Conservation (phyloP, 176 grass and related monocot genomes). For the Eragrostis curvula region DNA sequence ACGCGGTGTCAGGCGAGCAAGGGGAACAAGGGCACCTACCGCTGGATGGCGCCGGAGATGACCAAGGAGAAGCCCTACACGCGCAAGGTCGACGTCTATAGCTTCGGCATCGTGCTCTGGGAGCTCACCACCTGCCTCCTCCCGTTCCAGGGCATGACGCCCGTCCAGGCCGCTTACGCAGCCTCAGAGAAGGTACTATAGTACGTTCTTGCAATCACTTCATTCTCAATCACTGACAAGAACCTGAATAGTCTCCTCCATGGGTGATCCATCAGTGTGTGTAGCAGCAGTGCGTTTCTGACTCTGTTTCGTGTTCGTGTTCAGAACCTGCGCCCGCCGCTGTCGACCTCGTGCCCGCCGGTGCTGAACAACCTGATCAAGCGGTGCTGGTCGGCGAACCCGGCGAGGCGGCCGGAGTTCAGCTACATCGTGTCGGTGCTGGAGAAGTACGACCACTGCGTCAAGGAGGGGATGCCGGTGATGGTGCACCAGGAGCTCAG, state of each 20-base stretch:
- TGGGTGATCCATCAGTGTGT: no score
- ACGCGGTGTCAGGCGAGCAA: conserved; percentile 71
- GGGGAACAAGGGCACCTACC: conserved; percentile 96
- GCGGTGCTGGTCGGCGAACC: conserved; percentile 88
- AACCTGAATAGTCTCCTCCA: no score
- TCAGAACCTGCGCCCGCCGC: conserved; percentile 84
- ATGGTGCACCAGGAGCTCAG: conserved; percentile 77
- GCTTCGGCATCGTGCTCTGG: conserved; percentile 98
- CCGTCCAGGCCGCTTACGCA: conserved; percentile 95
- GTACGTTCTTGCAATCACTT: no score
- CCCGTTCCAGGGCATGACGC: conserved; percentile 97
- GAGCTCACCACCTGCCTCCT: conserved; percentile 97
- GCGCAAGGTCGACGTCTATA: conserved; percentile 96
- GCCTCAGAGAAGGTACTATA: conserved; percentile 72
- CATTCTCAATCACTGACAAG: background rate
- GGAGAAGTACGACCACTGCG: conserved; percentile 93
- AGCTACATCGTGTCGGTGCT: conserved; percentile 90
- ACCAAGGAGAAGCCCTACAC: conserved; percentile 96
- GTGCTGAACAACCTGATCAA: conserved; percentile 88
- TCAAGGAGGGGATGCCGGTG: conserved; percentile 79
- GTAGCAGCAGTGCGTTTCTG: no score
- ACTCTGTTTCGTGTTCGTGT: background rate
- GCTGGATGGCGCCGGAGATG: conserved; percentile 99
- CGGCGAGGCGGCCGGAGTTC: conserved; percentile 85
- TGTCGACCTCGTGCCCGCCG: conserved; percentile 78